Base-by-base conservation (phyloP, 1,284 basidiomycete species). In the Rhizoctonia solani region DNA sequence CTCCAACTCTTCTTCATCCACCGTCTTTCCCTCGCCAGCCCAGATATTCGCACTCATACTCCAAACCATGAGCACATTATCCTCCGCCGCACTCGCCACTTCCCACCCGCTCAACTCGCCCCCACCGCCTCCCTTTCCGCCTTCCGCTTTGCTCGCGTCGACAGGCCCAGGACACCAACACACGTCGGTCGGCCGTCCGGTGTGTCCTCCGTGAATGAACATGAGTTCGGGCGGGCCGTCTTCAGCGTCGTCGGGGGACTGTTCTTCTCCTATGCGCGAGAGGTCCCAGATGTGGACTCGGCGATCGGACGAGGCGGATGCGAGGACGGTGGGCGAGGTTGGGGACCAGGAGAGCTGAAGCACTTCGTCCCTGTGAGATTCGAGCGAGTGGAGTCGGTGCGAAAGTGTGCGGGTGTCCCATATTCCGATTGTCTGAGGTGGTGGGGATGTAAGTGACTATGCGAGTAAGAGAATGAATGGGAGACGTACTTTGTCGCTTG, bases 231-330 rank as follows among this genome's bases (percentile, higher is more conserved):
- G 95, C 2, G 97, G 88, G 71, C 97, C 96, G 75, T 99, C 96
- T 77, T 99, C 97, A 58, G 94, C 92, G 75, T 99, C 96, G 73
- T 99, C 96, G 1, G 96, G 95, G 0, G 93, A 93, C 77, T 99
- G 96, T 77, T 99, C 97, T 56, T 90, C 87, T 1, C 96, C 96
- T 71, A 99, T 98, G 72, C 90, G 86, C 41, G 88, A 85, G 58
- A 98, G 79, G 79, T 99, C 95, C 97, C 97, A 99, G 55, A 99
- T 82, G 73, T 97, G 96, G 70, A 99, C 86, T 21, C 97, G 84
- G 34, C 97, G 85, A 76, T 99, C 96, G 61, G 93, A 90, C 0
- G 91, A 92, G 0, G 94, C 94, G 3, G 92, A 95, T 0, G 94
- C 95, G 72, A 98, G 97, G 68, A 97, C 85, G 2, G 92, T 93